Base-by-base conservation (phyloP, 2,329 filamentous ascomycete genomes). In the Myotisia sp. region DNA sequence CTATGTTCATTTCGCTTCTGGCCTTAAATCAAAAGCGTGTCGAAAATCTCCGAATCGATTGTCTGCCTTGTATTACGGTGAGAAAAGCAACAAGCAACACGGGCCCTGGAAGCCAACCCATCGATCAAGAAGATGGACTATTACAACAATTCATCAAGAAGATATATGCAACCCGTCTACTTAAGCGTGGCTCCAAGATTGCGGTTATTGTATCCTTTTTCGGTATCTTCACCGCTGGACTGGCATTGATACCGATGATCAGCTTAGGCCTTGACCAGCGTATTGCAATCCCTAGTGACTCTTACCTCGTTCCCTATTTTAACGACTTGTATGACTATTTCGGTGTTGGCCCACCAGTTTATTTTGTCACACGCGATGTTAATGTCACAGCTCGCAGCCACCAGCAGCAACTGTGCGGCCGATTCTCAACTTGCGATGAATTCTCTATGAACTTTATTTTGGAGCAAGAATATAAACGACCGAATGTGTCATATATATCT, bases 281-380 rank as follows among this genome's bases (percentile, higher is more conserved):
- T 12, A 87, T 94, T 36, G 90, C 90, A 7, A 80, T 98, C 38
- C 90, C 90, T 0, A 82, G 81, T 43, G 86, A 83, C 48, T 95
- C 87, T 1, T 98, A 98, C 53, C 65, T 98, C 33, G 93, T 98
- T 42, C 74, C 80, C 6, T 98, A 93, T 57, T 98, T 98, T 59
- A 85, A 95, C 50, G 90, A 98, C 53, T 65, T 98, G 19, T 92
- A 94, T 54, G 75, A 76, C 39, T 98, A 98, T 53, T 79, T 95
- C 47, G 81, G 86, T 40, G 77, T 76, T 10, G 92, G 90, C 0
- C 87, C 90, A 31, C 90, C 90, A 0, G 85, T 98, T 5, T 98
- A 95, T 56, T 98, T 98, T 54, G 84, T 98, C 29, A 84, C 86
- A 2, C 74, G 77, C 13, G 71, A 79, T 31, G 65, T 90, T 28